Evolutionary conservation across 345 rosid genomes (phyloP), one percentile per base, ranked within the genome.

Genomic region (Moricandia moricandioides): DNA sequence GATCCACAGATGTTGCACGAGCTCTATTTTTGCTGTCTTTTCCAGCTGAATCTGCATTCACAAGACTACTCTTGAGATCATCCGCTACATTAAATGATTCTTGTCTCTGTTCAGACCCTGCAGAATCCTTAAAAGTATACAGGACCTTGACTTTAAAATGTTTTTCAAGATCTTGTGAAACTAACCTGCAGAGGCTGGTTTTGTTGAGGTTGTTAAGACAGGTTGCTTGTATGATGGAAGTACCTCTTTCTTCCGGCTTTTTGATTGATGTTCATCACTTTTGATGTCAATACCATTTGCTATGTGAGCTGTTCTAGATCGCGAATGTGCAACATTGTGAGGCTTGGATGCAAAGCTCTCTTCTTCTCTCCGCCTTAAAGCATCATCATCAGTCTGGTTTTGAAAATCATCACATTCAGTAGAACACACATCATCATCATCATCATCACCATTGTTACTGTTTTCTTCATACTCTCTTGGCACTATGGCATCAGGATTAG

Each of bases 331-430:
- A 54, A 47, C 34, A 57, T 43, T 57, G 43, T 57, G 73, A 73
- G 86, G 78, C 8, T 18, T 70, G 66, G 82, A 73, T 66, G 55
- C 84, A 61, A 79, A 77, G 54, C 76, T 33, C 73, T 83, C 79
- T 79, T 90, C 66, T 87, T 91, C 64, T 86, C 88, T 82, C 79
- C 85, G 39, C 81, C 77, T 83, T 75, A 75, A 80, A 60, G 70
- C 84, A 61, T 74, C 84, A 65, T 26, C 77, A 70, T 78, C 83
- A 58, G 64, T 35, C 57, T 26, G 79, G 65, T n/a, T 40, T 56
- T 65, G 63, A 65, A 66, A 35, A 57, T 9, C 77, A 82, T 89
- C 96, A 72, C 81, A 75, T 80, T 92, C 89, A 89, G 63, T 62
- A 87, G 85, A 61, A 89, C 86, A 83, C 92, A 86, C 29, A 86